Evolutionary conservation across 208 protist species (phyloP).

Genomic region (Strigomonas culicis): DNA sequence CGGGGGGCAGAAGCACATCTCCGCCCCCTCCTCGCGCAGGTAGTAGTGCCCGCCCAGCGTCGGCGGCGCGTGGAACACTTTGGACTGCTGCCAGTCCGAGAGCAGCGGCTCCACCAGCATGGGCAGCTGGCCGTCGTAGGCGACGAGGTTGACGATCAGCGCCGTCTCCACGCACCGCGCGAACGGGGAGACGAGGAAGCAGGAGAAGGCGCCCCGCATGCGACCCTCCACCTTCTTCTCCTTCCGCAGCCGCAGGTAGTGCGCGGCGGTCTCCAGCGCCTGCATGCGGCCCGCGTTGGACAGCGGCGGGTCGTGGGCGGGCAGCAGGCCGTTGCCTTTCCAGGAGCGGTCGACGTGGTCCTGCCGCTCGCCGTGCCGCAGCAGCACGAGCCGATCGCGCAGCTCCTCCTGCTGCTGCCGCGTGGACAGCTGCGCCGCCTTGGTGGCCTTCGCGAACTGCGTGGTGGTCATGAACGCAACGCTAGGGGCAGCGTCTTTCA

Average conservation of each 20-base stretch:
- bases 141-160: slow-evolving; percentile 69
- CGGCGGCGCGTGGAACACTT: slow-evolving; percentile 60
- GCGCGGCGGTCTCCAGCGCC: slow-evolving; percentile 75
- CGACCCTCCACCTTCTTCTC: slow-evolving; percentile 56
- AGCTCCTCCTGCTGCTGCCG: not conserved
- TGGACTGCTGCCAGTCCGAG: slow-evolving; percentile 73
- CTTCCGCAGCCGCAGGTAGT: slow-evolving; percentile 41
- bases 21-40: not conserved
- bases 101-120: slow-evolving; percentile 76
- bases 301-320: slow-evolving; percentile 72
- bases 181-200: slow-evolving; percentile 74
- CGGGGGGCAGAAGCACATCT: slow-evolving; percentile 30
- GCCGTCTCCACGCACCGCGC: slow-evolving; percentile 83
- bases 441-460: slow-evolving; percentile 50
- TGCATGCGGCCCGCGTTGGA: slow-evolving; percentile 63
- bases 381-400: slow-evolving; percentile 52
- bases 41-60: slow-evolving; percentile 56
- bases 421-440: slow-evolving; percentile 17
- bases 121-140: slow-evolving; percentile 61
- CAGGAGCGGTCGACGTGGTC: slow-evolving; percentile 76
- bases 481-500: not conserved
- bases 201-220: slow-evolving; percentile 53
- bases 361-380: slow-evolving; percentile 77
- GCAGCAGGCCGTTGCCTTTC: slow-evolving; percentile 49
- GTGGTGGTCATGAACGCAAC: slow-evolving; percentile 44